Evolutionary conservation across 768 basidiomycete genomes (phyloP).

Genomic region (Cyathus striatus): DNA sequence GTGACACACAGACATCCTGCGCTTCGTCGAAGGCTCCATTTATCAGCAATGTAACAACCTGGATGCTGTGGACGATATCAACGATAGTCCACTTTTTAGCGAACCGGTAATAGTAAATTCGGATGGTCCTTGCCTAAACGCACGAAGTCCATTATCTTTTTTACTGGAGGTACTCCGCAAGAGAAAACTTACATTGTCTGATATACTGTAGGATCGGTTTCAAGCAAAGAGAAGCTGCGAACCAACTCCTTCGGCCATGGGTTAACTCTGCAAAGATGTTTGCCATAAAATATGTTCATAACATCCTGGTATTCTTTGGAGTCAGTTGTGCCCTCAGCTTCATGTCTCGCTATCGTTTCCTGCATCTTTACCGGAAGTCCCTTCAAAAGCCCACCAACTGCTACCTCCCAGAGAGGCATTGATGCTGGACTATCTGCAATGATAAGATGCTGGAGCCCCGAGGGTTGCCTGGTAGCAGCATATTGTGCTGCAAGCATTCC

Average conservation of each 20-base stretch:
- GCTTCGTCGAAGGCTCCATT: slow-evolving; percentile 38
- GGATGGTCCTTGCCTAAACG: slow-evolving; percentile 31
- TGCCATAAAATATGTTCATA: slow-evolving; percentile 33
- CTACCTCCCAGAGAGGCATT: slow-evolving; percentile 35
- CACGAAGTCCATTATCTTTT: slow-evolving; percentile 1
- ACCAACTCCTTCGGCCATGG: slow-evolving; percentile 38
- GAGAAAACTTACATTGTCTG: slow-evolving; percentile 35
- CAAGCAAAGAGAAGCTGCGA: slow-evolving; percentile 23
- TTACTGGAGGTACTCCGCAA: not conserved
- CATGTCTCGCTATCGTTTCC: slow-evolving; percentile 36
- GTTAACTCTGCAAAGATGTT: slow-evolving; percentile 36
- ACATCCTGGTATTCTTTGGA: slow-evolving; percentile 40
- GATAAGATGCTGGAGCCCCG: slow-evolving; percentile 40
- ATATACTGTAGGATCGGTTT: slow-evolving; percentile 43
- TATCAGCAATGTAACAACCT: slow-evolving; percentile 31
- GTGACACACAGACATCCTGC: slow-evolving; percentile 27
- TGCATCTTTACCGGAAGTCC: slow-evolving; percentile 35
- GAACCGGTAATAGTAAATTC: slow-evolving; percentile 31
- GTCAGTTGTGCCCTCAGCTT: slow-evolving; percentile 36
- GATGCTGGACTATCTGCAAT: slow-evolving; percentile 41
- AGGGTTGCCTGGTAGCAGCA: slow-evolving; percentile 28
- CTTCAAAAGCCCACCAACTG: slow-evolving; percentile 20
- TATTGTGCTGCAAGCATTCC: slow-evolving; percentile 43
- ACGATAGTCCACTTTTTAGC: slow-evolving; percentile 42
- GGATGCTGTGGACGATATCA: slow-evolving; percentile 36